Percentiles rank a stretch among this genome's conserved stretches.
These are phyloP conservation scores for Carex kokanica DNA, from an alignment of 176 grass and related monocot genomes.

Conservation along the genomic window DNA sequence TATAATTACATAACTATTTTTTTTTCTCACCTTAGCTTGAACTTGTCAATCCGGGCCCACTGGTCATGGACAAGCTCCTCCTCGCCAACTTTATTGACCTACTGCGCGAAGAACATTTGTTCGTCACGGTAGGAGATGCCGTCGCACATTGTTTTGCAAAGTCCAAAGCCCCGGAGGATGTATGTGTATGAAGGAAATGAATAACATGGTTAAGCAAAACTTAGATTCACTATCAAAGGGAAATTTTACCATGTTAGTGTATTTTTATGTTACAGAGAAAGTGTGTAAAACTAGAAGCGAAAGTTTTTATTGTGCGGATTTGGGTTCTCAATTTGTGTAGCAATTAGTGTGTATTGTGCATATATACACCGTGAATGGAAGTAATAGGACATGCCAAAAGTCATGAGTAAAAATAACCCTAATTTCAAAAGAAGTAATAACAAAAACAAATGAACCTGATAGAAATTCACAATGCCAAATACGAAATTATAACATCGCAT, in stretches of 20 bases:
- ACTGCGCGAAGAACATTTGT: constrained; percentile 60
- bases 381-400: too few relatives aligned
- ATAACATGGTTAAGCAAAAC: not conserved
- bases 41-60: constrained; percentile 54
- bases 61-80: constrained; percentile 62
- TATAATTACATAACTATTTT: not conserved
- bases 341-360: too few relatives aligned
- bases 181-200: constrained; percentile 43
- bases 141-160: constrained; percentile 53
- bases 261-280: not conserved
- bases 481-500: too few relatives aligned
- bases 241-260: not conserved
- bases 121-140: constrained; percentile 47
- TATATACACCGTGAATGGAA: too few relatives aligned
- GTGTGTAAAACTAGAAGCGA: not conserved
- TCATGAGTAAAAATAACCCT: too few relatives aligned
- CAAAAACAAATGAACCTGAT: too few relatives aligned
- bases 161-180: constrained; percentile 20
- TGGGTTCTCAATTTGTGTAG: not conserved
- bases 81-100: constrained; percentile 40
- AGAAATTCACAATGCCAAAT: not conserved
- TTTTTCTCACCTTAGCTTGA: constrained; percentile 36
- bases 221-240: not conserved
- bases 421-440: too few relatives aligned
- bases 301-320: not conserved